Base-by-base conservation (phyloP, 2,329 filamentous ascomycete species). In the Zymoseptoria ardabiliae region DNA sequence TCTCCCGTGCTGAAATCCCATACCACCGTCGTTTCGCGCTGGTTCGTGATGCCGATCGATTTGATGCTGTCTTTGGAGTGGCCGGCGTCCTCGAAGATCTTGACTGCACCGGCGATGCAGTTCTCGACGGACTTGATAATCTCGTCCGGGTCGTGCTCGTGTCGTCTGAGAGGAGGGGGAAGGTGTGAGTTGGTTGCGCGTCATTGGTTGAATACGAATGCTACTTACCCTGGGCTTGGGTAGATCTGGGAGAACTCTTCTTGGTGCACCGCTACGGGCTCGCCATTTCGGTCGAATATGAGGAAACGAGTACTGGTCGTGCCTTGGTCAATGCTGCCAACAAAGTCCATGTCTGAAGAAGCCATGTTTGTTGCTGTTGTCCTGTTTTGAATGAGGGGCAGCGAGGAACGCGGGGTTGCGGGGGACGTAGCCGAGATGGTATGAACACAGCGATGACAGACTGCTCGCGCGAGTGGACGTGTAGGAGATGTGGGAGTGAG, bases 281-380 rank as follows among this genome's bases (percentile, higher is more conserved):
- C 85, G 55, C 91, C 91, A 35, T 83, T 77, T 64, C 85, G 85
- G 74, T 96, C 86, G 77, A 96, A 96, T 71, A 97, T 92, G 67
- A 96, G 83, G 76, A 96, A 96, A 50, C 91, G 84, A 48, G 91
- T 89, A 60, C 89, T 93, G 25, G 91, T 96, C 11, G 91, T 96
- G 60, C 91, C 91, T 71, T 95, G 90, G 72, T 96, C 91, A 71
- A 96, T 92, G 65, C 89, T 89, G 60, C 91, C 91, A 63, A 96
- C 87, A 70, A 90, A 96, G 77, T 83, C 83, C 57, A 85, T 65
- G 20, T 53, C 51, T 53, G 51, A 30, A 28, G 51, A n/a, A 10
- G 51, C 51, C 51, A 53, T 53, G n/a, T 23, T 53, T 22, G 22
- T 19, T n/a, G 35, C 35, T 45, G 35, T 45, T 45, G 35, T 45